Conservation (phyloP, 2,329 filamentous ascomycete species). For the Onygena corvina region DNA sequence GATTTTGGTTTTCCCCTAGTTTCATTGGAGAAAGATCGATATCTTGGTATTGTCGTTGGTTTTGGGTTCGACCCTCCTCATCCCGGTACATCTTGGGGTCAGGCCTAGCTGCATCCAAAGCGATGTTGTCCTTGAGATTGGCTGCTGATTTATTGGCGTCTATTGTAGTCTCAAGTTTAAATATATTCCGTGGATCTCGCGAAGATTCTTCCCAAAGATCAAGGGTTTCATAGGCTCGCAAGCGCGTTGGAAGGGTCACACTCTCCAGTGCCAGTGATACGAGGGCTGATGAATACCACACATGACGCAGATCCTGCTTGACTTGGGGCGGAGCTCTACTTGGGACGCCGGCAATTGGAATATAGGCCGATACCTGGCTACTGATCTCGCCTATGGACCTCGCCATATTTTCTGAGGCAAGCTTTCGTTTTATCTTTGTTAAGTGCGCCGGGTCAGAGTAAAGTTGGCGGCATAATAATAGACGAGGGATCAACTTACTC, state of each 20-base stretch:
- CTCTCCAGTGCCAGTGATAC: constrained; percentile 67
- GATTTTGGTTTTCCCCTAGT: constrained; percentile 16
- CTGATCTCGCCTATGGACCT: constrained; percentile 57
- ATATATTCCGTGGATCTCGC: constrained; percentile 66
- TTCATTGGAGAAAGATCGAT: constrained; percentile 30
- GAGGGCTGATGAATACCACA: constrained; percentile 71
- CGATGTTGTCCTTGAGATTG: background rate
- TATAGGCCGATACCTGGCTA: constrained; percentile 60
- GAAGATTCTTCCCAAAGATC: constrained; percentile 40
- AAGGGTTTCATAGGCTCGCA: constrained; percentile 28
- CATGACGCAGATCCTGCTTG: constrained; percentile 48
- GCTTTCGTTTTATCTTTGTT: constrained; percentile 43
- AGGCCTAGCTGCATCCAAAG: too few relatives aligned
- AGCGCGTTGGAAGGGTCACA: constrained; percentile 60
- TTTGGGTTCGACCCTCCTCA: constrained; percentile 2
- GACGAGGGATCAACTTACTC: constrained; percentile 12
- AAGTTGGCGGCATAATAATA: constrained; percentile 28
- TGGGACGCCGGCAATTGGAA: constrained; percentile 59
- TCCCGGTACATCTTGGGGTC: background rate
- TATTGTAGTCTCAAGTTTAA: constrained; percentile 58
- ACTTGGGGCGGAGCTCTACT: constrained; percentile 46
- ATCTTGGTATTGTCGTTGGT: constrained; percentile 26
- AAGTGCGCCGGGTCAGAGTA: background rate
- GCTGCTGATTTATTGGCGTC: constrained; percentile 14
- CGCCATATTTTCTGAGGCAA: constrained; percentile 61